phyloP scores from a whole-genome alignment of 2,329 filamentous ascomycete genomes.

The Ophiostoma himal-ulmi region DNA sequence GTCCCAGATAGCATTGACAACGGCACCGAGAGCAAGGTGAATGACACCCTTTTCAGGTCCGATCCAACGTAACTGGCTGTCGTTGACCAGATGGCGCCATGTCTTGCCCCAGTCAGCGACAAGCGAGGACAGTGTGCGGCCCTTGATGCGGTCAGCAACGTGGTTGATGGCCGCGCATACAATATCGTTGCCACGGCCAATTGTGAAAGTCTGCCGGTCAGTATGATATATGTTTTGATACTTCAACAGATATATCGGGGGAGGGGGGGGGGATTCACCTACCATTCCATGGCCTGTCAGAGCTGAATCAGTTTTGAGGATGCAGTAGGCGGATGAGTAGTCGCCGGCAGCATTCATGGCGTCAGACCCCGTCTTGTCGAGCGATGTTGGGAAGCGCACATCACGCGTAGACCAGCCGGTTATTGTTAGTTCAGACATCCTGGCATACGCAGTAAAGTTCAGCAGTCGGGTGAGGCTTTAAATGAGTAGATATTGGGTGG shows the following conservation, averaged over 20 bases:
- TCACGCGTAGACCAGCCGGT: slow-evolving; percentile 66
- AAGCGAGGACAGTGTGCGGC: slow-evolving; percentile 69
- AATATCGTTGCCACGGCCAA: slow-evolving; percentile 85
- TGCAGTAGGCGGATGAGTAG: slow-evolving; percentile 92
- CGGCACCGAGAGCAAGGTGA: slow-evolving; percentile 80
- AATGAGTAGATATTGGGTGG: not conserved
- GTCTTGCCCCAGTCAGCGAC: slow-evolving; percentile 79
- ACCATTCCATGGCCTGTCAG: slow-evolving; percentile 75
- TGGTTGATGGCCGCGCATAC: slow-evolving; percentile 79
- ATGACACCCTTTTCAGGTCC: slow-evolving; percentile 92
- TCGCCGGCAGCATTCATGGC: slow-evolving; percentile 94
- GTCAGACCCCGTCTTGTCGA: slow-evolving; percentile 94
- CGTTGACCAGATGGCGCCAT: slow-evolving; percentile 86
- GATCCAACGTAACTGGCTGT: slow-evolving; percentile 89
- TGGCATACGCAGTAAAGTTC: not conserved
- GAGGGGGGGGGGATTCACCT: not conserved
- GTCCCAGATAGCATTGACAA: slow-evolving; percentile 91
- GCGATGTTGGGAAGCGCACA: slow-evolving; percentile 80
- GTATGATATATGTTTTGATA: not conserved
- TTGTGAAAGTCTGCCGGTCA: slow-evolving; percentile 61
- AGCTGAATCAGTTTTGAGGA: slow-evolving; percentile 71
- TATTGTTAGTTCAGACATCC: slow-evolving; percentile 59
- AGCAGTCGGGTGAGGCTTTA: not conserved
- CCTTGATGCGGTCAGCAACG: slow-evolving; percentile 68
- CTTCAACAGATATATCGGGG: not conserved